A percentile compares a stretch with the other conserved stretches of the same genome.
phyloP scores from a whole-genome alignment of 164 flowering plant species.

The Euptelea pleiosperma region DNA sequence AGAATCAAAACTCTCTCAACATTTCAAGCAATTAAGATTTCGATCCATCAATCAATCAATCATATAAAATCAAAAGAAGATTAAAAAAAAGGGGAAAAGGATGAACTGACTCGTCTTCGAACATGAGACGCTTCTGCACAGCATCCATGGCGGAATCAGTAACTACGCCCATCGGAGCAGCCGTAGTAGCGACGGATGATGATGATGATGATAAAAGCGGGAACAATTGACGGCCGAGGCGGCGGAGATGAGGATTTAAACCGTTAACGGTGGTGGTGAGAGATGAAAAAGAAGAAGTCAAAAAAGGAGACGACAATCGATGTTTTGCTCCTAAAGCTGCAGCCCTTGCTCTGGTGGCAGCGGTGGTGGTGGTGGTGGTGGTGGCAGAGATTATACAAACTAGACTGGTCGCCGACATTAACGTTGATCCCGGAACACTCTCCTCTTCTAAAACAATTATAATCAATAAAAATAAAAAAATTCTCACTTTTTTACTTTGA shows the following conservation, averaged over 20 bases:
- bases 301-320: not conserved
- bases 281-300: not conserved
- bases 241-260: not conserved
- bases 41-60: not conserved
- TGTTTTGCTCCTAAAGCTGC: too few species aligned
- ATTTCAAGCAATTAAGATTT: not conserved
- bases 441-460: too few species aligned
- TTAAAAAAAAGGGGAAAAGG: not conserved
- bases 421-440: too few species aligned
- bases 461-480: too few species aligned
- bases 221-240: not conserved
- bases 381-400: too few species aligned
- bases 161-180: constrained; percentile 32
- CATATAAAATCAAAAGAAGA: not conserved
- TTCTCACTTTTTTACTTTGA: too few species aligned
- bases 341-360: too few species aligned
- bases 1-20: too few species aligned
- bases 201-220: not conserved
- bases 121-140: constrained; percentile 90
- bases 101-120: constrained; percentile 74
- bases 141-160: constrained; percentile 78
- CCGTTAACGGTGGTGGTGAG: not conserved
- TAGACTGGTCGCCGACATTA: too few species aligned
- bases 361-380: too few species aligned
- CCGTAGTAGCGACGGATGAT: not conserved